Base-by-base conservation (phyloP, 805 yeast species). In the Myxozyma udenii region DNA sequence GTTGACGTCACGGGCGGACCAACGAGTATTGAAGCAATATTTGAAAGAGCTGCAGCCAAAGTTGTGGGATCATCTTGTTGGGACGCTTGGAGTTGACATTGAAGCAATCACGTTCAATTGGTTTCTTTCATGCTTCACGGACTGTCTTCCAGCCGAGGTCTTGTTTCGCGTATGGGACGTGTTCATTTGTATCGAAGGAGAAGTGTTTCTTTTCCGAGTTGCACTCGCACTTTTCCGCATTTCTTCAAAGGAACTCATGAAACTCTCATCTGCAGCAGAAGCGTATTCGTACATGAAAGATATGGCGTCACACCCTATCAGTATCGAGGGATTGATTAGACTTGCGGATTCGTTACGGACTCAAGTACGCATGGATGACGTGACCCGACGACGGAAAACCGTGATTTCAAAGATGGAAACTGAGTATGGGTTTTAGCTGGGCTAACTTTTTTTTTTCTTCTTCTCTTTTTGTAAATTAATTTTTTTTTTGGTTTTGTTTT, bases 51-150 rank as follows among this genome's bases (percentile, higher is more conserved):
- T 66, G 9, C 48, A 77, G 38, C 81, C 83, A 0, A 61, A 65
- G 32, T 61, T 80, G 12, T 53, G 62, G 44, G 59, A 52, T 3
- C 80, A 78, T 51, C 68, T 70, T 42, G 46, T 74, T 25, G 21
- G 44, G 2, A 46, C 42, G 0, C 56, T 70, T 3, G 68, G 68
- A 1, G 72, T 80, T 30, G 78, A 78, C 45, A 57, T 76, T 2
- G 80, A 77, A 41, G 71, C 77, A 16, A 71, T 79, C 22, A 72
- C 81, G 11, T 71, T 78, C 60, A 76, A 77, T 52, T 79, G 84
- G 84, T 78, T 81, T 69, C 67, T 79, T 14, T 71, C 80, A 7
- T 64, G 80, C 26, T 80, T 78, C 61, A 74, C 79, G 0, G 82
- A 72, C 41, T 70, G 78, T 32, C 61, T 78, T n/a, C 75, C 78